phyloP scores from a whole-genome alignment of 1,139 yeast species.

The Pichia sp. region DNA sequence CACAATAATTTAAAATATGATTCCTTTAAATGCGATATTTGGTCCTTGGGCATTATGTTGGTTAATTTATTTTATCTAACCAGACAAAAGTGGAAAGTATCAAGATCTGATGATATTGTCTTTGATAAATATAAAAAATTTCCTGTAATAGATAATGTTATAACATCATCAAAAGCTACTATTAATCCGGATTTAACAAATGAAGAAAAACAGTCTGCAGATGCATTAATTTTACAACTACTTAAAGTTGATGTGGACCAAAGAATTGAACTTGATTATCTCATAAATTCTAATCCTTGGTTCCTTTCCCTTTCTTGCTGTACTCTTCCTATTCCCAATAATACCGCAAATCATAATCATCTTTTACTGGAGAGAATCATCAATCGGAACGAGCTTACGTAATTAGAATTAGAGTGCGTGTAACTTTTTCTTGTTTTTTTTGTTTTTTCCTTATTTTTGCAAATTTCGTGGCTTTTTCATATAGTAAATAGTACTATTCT shows the following conservation, averaged over 20 bases:
- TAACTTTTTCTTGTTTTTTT: no score
- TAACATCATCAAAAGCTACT: no score
- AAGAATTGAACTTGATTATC: neutral
- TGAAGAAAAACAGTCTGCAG: slow-evolving; percentile 1
- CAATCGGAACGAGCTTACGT: no score
- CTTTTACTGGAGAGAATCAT: no score
- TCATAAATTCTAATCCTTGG: neutral
- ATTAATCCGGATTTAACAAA: neutral
- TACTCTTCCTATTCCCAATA: neutral
- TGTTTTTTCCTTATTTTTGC: no score
- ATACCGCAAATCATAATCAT: neutral
- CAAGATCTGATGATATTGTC: slow-evolving; percentile 18
- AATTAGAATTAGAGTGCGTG: no score
- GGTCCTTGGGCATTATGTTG: slow-evolving; percentile 46
- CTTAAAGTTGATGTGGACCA: slow-evolving; percentile 1
- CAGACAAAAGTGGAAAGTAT: slow-evolving; percentile 29
- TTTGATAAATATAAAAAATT: neutral
- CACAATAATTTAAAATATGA: slow-evolving; percentile 34
- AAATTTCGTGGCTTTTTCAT: no score
- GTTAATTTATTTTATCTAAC: slow-evolving; percentile 28
- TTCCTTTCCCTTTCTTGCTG: slow-evolving; percentile 2
- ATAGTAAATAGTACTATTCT: no score
- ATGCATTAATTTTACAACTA: slow-evolving; percentile 4
- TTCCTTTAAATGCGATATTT: slow-evolving; percentile 39
- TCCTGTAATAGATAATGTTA: slow-evolving; percentile 6